Percentiles rank a stretch among this genome's conserved stretches.
Conservation (phyloP, 2,329 filamentous ascomycete species). For the Phymatotrichopsis omnivora region DNA sequence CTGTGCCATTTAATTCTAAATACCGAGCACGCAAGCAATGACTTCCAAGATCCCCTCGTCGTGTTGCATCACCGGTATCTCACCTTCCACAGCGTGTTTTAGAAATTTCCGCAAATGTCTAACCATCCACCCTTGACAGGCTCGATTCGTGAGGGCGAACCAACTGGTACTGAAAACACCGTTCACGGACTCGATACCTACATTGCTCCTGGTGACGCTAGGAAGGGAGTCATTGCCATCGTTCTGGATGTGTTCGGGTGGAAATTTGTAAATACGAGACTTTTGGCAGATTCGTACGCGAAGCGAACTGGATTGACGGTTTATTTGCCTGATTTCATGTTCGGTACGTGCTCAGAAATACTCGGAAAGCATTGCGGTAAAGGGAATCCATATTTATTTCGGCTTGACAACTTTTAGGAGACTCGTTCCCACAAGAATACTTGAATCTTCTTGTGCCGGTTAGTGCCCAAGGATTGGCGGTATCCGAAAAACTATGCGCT, state of each 20-base stretch:
- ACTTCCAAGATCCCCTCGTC: too few relatives aligned
- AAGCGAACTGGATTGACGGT: constrained; percentile 43
- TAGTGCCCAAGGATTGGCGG: too few relatives aligned
- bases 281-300: constrained; percentile 48
- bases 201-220: constrained; percentile 36
- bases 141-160: constrained; percentile 38
- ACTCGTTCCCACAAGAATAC: constrained; percentile 21
- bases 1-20: too few relatives aligned
- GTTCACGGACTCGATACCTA: constrained; percentile 45
- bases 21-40: too few relatives aligned
- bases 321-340: constrained; percentile 50
- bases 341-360: constrained; percentile 33
- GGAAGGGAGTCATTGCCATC: constrained; percentile 45
- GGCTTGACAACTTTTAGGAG: constrained; percentile 11
- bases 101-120: too few relatives aligned
- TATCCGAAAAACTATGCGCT: constrained; percentile 15
- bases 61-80: too few relatives aligned
- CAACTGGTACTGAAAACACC: constrained; percentile 39
- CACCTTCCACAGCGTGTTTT: too few relatives aligned
- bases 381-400: constrained; percentile 5
- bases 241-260: constrained; percentile 49
- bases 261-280: constrained; percentile 44
- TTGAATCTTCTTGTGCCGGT: constrained; percentile 7
- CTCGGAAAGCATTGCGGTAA: not conserved
- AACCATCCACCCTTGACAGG: constrained; percentile 31